phyloP scores from a whole-genome alignment of 352 stramenopile genomes.

The Phytophthora crassamura region DNA sequence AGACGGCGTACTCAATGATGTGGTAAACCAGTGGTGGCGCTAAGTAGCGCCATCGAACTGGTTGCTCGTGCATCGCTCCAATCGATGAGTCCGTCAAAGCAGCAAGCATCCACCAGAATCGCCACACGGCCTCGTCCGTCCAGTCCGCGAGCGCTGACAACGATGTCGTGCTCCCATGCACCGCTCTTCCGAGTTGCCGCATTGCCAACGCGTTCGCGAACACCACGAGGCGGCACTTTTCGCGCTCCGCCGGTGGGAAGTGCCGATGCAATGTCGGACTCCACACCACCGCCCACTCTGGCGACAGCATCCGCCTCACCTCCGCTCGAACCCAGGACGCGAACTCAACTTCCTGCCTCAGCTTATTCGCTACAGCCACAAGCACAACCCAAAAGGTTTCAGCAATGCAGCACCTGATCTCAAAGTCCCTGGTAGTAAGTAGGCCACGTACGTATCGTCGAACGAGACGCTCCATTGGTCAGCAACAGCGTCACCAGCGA shows the following conservation, averaged over 20 bases:
- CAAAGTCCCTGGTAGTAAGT: not conserved
- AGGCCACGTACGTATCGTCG: conserved; percentile 39
- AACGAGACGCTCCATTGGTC: conserved; percentile 57
- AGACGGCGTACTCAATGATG: conserved; percentile 69
- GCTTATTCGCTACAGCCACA: conserved; percentile 27
- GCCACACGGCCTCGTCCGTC: conserved; percentile 10
- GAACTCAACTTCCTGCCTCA: conserved; percentile 29
- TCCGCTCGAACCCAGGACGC: conserved; percentile 46
- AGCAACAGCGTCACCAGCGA: conserved; percentile 51
- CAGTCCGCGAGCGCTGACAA: not conserved
- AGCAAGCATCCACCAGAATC: conserved; percentile 19
- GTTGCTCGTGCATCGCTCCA: not conserved
- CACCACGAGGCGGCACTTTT: conserved; percentile 68
- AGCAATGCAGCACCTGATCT: not conserved
- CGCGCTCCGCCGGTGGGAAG: conserved; percentile 58
- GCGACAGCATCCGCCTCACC: conserved; percentile 54
- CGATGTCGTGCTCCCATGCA: not conserved
- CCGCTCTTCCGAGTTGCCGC: conserved; percentile 5
- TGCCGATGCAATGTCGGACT: conserved; percentile 51
- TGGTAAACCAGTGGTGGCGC: conserved; percentile 47
- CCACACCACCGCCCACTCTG: conserved; percentile 70
- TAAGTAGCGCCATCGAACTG: conserved; percentile 55
- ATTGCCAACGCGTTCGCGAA: conserved; percentile 54
- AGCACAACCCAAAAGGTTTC: not conserved
- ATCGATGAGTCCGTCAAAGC: conserved; percentile 8